A percentile compares a stretch with the other conserved stretches of the same genome.
Conservation (phyloP, 73 alveolate genomes). For the Diophrys appendiculata region DNA sequence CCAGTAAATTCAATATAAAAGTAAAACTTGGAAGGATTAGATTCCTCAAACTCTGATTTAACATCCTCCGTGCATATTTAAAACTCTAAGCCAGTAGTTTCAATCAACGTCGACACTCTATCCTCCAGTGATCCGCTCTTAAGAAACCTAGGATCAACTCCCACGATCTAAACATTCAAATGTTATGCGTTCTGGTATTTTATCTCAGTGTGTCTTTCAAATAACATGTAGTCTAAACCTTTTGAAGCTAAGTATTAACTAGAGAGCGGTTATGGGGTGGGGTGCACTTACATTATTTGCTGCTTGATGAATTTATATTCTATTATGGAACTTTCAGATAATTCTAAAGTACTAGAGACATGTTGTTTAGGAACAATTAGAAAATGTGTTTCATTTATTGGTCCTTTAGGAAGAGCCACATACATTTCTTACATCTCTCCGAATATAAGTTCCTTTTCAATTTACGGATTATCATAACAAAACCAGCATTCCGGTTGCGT, state of each 20-base stretch:
- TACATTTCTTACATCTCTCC: constrained; percentile 28
- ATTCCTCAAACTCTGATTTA: constrained; percentile 21
- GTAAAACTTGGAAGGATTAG: constrained; percentile 29
- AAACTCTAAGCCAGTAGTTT: no score
- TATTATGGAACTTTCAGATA: constrained; percentile 15
- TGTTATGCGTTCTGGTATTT: constrained; percentile 58
- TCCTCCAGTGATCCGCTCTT: no score
- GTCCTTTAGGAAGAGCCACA: constrained; percentile 66
- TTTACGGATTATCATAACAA: constrained; percentile 54
- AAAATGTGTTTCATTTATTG: constrained; percentile 54
- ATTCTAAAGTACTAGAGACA: constrained; percentile 35
- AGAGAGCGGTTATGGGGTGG: no score
- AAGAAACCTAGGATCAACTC: no score
- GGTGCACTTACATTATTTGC: neutral
- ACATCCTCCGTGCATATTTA: no score
- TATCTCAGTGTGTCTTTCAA: constrained; percentile 61
- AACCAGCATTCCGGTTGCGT: constrained; percentile 59
- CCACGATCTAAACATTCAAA: constrained; percentile 43
- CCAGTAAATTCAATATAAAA: constrained; percentile 60
- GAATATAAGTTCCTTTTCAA: constrained; percentile 52
- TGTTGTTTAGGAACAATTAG: constrained; percentile 55
- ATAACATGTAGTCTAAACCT: constrained; percentile 49
- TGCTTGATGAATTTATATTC: constrained; percentile 39
- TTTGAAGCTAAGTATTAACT: constrained; percentile 13
- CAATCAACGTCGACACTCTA: no score